Base-by-base conservation (phyloP, 2,329 filamentous ascomycete species). In the Coniochaeta sp. region DNA sequence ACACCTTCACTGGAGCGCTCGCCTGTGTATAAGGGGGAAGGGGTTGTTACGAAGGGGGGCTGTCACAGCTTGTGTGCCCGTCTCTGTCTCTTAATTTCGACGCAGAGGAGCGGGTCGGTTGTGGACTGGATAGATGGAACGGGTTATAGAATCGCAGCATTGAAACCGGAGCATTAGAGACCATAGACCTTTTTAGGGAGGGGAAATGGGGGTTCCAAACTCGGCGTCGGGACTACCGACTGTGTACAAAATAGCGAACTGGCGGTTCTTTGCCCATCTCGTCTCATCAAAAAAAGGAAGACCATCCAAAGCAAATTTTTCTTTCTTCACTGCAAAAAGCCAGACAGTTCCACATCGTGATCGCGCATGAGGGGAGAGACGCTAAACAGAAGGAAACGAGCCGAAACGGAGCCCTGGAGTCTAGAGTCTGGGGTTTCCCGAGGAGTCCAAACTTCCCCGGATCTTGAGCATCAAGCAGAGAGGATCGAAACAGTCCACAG, bases 111-210 rank as follows among this genome's bases (percentile, higher is more conserved):
- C 50, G 36, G 64, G 63, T 60, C n/a, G 57, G 62, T 63, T 55
- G 67, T 65, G 62, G 65, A 68, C 66, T 17, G 64, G 60, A 67
- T 63, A 65, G 58, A 59, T 19, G 50, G 36, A 40, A 26, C 4
- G 64, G 62, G 66, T 65, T 63, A 66, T 67, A 65, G 65, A 69
- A 66, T 68, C 66, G 62, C 50, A 65, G 55, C 63, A 67, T 68
- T 67, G 66, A 67, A 50, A 64, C 64, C 65, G 65, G 63, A 58
- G 60, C 55, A 56, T 47, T 36, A 54, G 38, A 40, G 58, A 62
- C 62, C 62, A 67, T 67, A 68, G 65, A 68, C 65, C 66, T 62
- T 68, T 56, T 38, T 56, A 56, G 54, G 38, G 54, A 56, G 54
- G 54, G 68, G 66, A 69, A 65, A 63, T 63, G 66, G 66, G 65